Evolutionary conservation across 768 basidiomycete genomes (phyloP).

Genomic region (Boletus edulis): DNA sequence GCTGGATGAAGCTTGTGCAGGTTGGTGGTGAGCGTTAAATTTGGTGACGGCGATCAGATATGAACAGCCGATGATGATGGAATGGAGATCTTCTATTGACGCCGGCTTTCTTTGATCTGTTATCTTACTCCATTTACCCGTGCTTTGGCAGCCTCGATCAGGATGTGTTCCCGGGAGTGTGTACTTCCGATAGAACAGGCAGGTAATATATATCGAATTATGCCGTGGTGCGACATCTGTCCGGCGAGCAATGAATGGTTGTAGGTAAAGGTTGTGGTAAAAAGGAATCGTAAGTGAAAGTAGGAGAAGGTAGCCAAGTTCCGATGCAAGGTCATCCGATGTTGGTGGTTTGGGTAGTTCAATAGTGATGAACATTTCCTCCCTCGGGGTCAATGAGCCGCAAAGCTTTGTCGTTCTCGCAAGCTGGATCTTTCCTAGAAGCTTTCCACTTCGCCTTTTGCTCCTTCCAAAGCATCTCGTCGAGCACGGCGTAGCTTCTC

Average conservation of each 20-base stretch:
- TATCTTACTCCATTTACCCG: neutral
- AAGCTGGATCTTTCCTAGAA: conserved; percentile 13
- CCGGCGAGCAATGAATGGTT: neutral
- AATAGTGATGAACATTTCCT: conserved; percentile 3
- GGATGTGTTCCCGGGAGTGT: neutral
- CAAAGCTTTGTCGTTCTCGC: conserved; percentile 1
- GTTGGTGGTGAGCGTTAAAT: conserved; percentile 8
- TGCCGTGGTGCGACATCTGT: neutral
- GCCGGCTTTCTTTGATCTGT: conserved; percentile 1
- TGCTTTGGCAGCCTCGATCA: neutral
- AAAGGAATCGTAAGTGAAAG: neutral
- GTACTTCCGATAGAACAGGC: neutral
- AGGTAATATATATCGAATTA: conserved; percentile 6
- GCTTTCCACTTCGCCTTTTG: conserved; percentile 35
- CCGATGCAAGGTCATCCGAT: neutral
- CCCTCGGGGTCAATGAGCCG: conserved; percentile 10
- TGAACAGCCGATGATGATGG: no score
- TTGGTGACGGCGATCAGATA: no score
- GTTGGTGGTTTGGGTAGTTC: neutral
- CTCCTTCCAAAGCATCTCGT: conserved; percentile 37
- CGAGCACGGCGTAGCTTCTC: conserved; percentile 29
- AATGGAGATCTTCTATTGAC: neutral
- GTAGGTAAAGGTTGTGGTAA: neutral
- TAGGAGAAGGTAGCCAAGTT: neutral
- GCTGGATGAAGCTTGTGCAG: conserved; percentile 17